Evolutionary conservation across 352 stramenopile genomes (phyloP), one percentile per base, ranked within the genome.

Genomic region (Pelagophyceae sp.): DNA sequence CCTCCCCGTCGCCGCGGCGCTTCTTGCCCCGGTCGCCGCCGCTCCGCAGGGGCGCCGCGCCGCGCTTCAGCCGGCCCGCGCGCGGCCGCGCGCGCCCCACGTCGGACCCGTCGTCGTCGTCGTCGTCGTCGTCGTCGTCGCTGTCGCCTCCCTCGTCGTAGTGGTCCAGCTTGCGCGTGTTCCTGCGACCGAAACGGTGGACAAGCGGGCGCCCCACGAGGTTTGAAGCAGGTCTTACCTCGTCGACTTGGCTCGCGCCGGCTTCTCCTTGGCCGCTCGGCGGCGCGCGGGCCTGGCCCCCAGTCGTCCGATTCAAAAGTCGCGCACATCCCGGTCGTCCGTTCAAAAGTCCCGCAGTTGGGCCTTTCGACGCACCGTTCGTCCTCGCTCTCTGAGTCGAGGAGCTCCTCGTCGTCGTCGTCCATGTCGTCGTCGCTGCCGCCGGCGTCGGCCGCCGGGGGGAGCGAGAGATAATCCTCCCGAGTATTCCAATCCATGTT

Each of bases 41-140:
- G n/a, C 3, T 15, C 61, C n/a, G 11, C 61, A 25, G 11, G n/a
- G 61, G 3, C 61, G 3, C 15, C 54, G 20, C 29, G 11, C 29
- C 15, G 27, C 25, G 2, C 11, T 63, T 27, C 15, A 31, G 15
- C 2, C 6, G 29, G 31, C 38, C 61, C 29, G 17, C 27, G n/a
- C 1, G 3, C 15, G 61, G 3, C 15, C 38, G 3, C 15, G 6
- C 29, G 27, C 38, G n/a, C 15, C 38, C 61, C 6, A 19, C 61
- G 3, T 71, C 61, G 61, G 17, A 27, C 15, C 38, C 61, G 61
- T 71, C 61, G n/a, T 71, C 61, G 61, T 37, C 61, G 3, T 71
- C 61, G 61, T 2, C 61, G n/a, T 71, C 15, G 61, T 71, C 61
- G n/a, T 71, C 61, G 61, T 37, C 29, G 3, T 37, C 61, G 15